phyloP scores from a whole-genome alignment of 176 grass and related monocot species.

The Eleusine coracana region DNA sequence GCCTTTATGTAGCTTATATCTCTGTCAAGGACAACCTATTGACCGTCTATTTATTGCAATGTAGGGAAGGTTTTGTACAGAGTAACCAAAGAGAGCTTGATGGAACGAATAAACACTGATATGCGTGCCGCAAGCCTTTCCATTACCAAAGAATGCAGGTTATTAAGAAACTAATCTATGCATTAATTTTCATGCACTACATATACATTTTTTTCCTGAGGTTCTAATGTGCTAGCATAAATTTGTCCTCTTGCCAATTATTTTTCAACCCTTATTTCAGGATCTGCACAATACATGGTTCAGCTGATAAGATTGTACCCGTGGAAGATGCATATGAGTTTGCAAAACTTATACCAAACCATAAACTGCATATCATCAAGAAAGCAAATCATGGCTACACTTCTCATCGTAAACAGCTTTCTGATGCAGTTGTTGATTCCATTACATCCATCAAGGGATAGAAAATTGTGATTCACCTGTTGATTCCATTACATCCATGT shows the following conservation, averaged over 20 bases:
- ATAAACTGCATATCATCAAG: conserved; percentile 69
- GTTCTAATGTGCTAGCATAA: background rate
- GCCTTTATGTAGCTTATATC: background rate
- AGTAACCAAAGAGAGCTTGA: conserved; percentile 79
- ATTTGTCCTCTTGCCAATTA: background rate
- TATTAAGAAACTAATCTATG: background rate
- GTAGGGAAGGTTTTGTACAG: conserved; percentile 56
- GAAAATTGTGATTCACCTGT: background rate
- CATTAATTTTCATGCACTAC: background rate
- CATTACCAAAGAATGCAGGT: conserved; percentile 84
- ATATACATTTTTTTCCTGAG: background rate
- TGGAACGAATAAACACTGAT: conserved; percentile 75
- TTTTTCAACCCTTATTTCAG: conserved; percentile 17
- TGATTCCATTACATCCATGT: no score
- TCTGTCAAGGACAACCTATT: background rate
- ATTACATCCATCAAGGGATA: conserved; percentile 47
- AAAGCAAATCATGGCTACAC: conserved; percentile 86
- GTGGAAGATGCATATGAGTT: conserved; percentile 82
- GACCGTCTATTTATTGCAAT: background rate
- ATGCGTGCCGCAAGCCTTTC: conserved; percentile 68
- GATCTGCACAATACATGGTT: conserved; percentile 82
- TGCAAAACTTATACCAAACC: conserved; percentile 74
- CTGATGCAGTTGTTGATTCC: conserved; percentile 55
- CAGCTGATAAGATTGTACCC: conserved; percentile 73
- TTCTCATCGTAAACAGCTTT: conserved; percentile 63